These are phyloP conservation scores for Neofusicoccum parvum DNA, from an alignment of 2,329 filamentous ascomycete species.

Conservation along the genomic window DNA sequence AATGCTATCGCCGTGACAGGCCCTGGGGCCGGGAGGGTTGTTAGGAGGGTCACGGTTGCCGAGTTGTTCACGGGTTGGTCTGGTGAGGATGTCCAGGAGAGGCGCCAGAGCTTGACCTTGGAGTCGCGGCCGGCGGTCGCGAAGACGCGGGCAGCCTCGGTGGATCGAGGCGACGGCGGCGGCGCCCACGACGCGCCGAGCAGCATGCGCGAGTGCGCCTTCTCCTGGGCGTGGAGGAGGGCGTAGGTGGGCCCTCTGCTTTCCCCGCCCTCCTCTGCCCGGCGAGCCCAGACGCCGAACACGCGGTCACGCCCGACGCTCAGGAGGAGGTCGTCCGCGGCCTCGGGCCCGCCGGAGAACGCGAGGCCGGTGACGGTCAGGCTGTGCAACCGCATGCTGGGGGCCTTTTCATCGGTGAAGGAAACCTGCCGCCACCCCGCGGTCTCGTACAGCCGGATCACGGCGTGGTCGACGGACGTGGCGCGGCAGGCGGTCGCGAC, in stretches of 20 bases:
- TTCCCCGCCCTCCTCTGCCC: constrained; percentile 27
- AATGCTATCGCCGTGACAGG: constrained; percentile 40
- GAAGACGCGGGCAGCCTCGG: constrained; percentile 55
- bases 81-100: constrained; percentile 26
- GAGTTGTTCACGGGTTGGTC: no score
- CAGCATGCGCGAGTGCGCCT: constrained; percentile 92
- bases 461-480: constrained; percentile 89
- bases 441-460: constrained; percentile 89
- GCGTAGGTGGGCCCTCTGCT: constrained; percentile 52
- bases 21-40: constrained; percentile 28
- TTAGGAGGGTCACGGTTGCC: constrained; percentile 23
- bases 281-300: constrained; percentile 77
- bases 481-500: constrained; percentile 93
- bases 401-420: constrained; percentile 51
- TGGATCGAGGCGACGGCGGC: not conserved
- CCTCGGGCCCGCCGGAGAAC: constrained; percentile 66
- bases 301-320: constrained; percentile 91
- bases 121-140: constrained; percentile 92
- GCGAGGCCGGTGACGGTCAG: constrained; percentile 81
- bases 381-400: constrained; percentile 56
- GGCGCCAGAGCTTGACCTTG: constrained; percentile 64
- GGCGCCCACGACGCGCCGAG: constrained; percentile 84
- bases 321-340: constrained; percentile 59
- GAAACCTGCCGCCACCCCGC: constrained; percentile 84
- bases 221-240: constrained; percentile 68